Conservation (phyloP, 768 basidiomycete species). For the Amanita fuliginea region DNA sequence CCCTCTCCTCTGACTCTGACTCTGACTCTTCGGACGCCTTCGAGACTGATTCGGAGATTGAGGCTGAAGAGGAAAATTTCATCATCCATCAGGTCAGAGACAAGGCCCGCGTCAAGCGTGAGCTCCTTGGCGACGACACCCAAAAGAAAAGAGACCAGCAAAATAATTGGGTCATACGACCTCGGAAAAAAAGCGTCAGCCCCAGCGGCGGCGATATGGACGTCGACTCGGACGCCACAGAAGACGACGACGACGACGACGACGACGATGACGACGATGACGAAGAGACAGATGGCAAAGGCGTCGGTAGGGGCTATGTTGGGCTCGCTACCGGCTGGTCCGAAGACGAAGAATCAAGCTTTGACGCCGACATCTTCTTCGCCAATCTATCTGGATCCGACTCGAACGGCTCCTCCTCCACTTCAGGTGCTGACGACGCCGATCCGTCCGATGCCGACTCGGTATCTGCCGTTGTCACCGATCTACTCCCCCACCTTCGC, state of each 20-base stretch:
- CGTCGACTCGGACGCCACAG: conserved; percentile 46
- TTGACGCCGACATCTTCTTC: conserved; percentile 81
- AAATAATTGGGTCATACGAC: conserved; percentile 58
- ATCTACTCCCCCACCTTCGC: conserved; percentile 17
- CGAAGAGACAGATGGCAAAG: conserved; percentile 34
- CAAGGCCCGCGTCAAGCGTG: conserved; percentile 47
- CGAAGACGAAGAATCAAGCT: conserved; percentile 66
- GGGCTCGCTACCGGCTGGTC: conserved; percentile 73
- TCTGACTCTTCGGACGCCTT: conserved; percentile 40
- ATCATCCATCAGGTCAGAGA: conserved; percentile 36
- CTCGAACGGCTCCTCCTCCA: conserved; percentile 15
- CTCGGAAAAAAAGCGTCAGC: conserved; percentile 62
- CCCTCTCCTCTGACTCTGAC: conserved; percentile 37
- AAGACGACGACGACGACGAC: conserved; percentile 40
- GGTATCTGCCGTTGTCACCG: conserved; percentile 19
- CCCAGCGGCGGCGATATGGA: conserved; percentile 56
- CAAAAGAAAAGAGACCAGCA: conserved; percentile 28
- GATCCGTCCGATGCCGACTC: conserved; percentile 34
- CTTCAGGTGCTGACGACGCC: conserved; percentile 18
- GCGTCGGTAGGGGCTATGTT: conserved; percentile 31
- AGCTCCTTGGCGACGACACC: conserved; percentile 43
- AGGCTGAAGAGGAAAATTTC: conserved; percentile 53
- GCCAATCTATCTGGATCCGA: conserved; percentile 59
- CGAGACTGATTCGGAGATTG: conserved; percentile 43
- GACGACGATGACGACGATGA: conserved; percentile 29